Evolutionary conservation across 352 stramenopile species (phyloP).

Genomic region (Bremia lactucae): DNA sequence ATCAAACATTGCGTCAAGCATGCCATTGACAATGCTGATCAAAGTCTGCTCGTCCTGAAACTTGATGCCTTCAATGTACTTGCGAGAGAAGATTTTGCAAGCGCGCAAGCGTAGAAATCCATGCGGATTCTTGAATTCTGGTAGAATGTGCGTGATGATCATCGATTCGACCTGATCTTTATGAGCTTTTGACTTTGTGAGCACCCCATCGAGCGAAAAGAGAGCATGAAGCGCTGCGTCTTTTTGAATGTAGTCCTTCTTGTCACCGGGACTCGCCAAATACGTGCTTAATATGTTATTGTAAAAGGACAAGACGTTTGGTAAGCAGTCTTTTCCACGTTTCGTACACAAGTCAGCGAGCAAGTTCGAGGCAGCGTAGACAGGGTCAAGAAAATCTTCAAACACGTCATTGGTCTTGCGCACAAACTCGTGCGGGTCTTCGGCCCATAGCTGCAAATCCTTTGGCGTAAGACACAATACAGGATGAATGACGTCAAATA

Average conservation of each 20-base stretch:
- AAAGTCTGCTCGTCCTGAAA: slow-evolving; percentile 88
- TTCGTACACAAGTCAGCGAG: slow-evolving; percentile 92
- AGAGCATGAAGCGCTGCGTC: slow-evolving; percentile 91
- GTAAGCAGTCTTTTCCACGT: slow-evolving; percentile 90
- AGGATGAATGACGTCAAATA: slow-evolving; percentile 96
- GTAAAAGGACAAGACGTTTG: slow-evolving; percentile 86
- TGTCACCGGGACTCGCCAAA: slow-evolving; percentile 38
- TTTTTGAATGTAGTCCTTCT: slow-evolving; percentile 93
- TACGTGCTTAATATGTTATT: slow-evolving; percentile 91
- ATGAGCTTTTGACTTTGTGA: slow-evolving; percentile 92
- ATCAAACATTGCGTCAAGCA: slow-evolving; percentile 88
- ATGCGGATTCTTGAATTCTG: slow-evolving; percentile 92
- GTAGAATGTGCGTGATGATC: slow-evolving; percentile 91
- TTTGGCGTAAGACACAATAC: slow-evolving; percentile 90
- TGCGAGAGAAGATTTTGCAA: slow-evolving; percentile 94
- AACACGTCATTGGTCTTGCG: slow-evolving; percentile 96
- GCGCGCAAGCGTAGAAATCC: slow-evolving; percentile 92
- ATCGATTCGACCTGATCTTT: slow-evolving; percentile 88
- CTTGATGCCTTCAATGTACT: slow-evolving; percentile 85
- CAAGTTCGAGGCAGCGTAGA: slow-evolving; percentile 90
- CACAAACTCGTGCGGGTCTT: slow-evolving; percentile 96
- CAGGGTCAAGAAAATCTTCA: slow-evolving; percentile 93
- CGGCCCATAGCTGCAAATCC: slow-evolving; percentile 92
- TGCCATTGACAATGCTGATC: slow-evolving; percentile 64
- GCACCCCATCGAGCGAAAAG: slow-evolving; percentile 86